Base-by-base conservation (phyloP, 2,329 filamentous ascomycete species). In the Bipolaris oryzae region DNA sequence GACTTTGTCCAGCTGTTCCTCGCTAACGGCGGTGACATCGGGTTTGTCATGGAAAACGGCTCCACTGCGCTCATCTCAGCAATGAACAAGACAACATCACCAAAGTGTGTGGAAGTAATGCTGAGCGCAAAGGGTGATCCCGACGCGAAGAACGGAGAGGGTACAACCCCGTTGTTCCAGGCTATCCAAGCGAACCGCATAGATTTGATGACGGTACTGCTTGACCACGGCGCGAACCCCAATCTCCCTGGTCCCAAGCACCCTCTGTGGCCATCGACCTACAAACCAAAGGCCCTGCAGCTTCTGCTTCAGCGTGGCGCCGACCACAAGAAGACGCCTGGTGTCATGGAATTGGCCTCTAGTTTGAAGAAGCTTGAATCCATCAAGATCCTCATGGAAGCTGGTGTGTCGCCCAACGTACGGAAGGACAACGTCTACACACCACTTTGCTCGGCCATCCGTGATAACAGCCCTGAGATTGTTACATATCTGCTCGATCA, bases 241-340 rank as follows among this genome's bases (percentile, higher is more conserved):
- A 90, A 91, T 69, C 77, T 89, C 5, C 88, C 88, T 1, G 87
- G 85, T 1, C 87, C 87, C 10, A 88, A 89, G 72, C 85, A 90
- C 75, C 84, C 87, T 74, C 80, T 90, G 21, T 88, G 87, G 87
- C 85, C 86, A 1, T 80, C 87, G 0, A 83, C 82, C 0, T 85
- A 86, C 73, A 81, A 87, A 49, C 79, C 86, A 0, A 74, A 79
- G 7, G 87, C 84, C 57, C 76, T 90, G 31, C 80, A 85, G 64
- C 72, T 87, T 1, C 78, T 90, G 16, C 81, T 89, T 0, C 62
- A 76, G 2, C 82, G 83, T 23, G 87, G 86, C 1, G 87, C 86
- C 2, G 85, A 88, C 59, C 74, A 75, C 66, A 84, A 81, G 70
- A 88, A 87, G 73, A 77, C 81, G 0, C 85, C 86, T 0, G 86